Base-by-base conservation (phyloP, 495 filamentous ascomycete species). In the Friedmanniomyces simplex region DNA sequence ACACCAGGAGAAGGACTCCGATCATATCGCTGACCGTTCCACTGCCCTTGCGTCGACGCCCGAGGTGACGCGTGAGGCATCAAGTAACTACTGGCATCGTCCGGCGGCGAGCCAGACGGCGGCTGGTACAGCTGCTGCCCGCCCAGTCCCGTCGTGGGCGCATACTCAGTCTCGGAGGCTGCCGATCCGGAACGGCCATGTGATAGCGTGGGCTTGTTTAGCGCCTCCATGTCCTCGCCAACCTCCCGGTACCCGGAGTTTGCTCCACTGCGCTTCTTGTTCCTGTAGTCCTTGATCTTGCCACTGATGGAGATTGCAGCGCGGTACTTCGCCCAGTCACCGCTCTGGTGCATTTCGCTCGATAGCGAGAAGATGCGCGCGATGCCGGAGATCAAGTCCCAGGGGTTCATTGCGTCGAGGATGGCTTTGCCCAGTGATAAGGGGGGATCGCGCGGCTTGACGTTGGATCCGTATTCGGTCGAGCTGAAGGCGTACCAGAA, bases 401-500 rank as follows among this genome's bases (percentile, higher is more conserved):
- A 10, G 7, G 57, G 57, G 34, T 59, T 59, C 11, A 59, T 28
- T 8, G 26, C 57, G 30, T 59, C 24, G 5, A 54, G 57, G 12
- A 54, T 25, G 2, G 57, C 57, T 39, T 42, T 59, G 36, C 50
- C 28, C 1, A 54, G 18, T 6, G 57, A 50, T 24, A 59, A 30
- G 7, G 57, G 50, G 6, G 12, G 1, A n/a, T 54, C 18, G 21
- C n/a, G 24, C 4, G 50, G 57, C 20, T 59, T 53, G 22, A 42
- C 51, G n/a, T 32, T 36, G 16, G 50, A 54, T 37, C 57, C 30
- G 43, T 59, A 59, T 34, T 59, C 57, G 25, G 50, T 54, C 12
- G 57, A 53, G 51, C 57, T 59, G 57, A 54, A 59, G 14, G 57
- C 57, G 22, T 47, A 59, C 57, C 57, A 59, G 42, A 59, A 59